These are phyloP conservation scores for Allium fistulosum DNA, from an alignment of 106 monocot species.

Conservation along the genomic window DNA sequence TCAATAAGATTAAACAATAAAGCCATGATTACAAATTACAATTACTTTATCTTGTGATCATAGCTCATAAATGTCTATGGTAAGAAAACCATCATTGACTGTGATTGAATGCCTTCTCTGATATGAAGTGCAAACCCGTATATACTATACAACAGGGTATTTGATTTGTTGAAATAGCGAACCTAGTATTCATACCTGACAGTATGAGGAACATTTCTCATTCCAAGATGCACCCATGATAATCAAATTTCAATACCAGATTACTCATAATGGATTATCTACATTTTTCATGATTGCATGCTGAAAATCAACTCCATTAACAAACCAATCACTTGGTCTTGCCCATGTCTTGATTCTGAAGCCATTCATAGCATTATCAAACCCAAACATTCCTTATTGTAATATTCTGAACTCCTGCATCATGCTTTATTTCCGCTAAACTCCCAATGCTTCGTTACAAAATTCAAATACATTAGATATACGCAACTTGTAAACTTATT, in stretches of 20 bases:
- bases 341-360: slow-evolving; percentile 29
- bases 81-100: too few species aligned
- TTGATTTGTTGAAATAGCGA: too few species aligned
- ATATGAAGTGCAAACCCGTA: too few species aligned
- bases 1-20: too few species aligned
- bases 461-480: neutral
- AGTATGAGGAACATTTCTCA: too few species aligned
- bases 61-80: too few species aligned
- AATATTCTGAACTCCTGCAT: neutral
- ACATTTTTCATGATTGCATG: slow-evolving; percentile 13
- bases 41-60: too few species aligned
- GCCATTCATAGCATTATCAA: slow-evolving; percentile 17
- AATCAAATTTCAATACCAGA: neutral
- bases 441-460: slow-evolving; percentile 3
- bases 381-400: slow-evolving; percentile 3
- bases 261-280: slow-evolving; percentile 16
- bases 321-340: neutral
- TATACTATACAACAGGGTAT: too few species aligned
- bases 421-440: neutral
- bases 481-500: neutral
- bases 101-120: too few species aligned
- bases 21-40: too few species aligned
- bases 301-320: slow-evolving; percentile 8
- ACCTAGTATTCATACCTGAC: too few species aligned
- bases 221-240: too few species aligned